phyloP scores from a whole-genome alignment of 331 rosid species.

The Arachis monticola region DNA sequence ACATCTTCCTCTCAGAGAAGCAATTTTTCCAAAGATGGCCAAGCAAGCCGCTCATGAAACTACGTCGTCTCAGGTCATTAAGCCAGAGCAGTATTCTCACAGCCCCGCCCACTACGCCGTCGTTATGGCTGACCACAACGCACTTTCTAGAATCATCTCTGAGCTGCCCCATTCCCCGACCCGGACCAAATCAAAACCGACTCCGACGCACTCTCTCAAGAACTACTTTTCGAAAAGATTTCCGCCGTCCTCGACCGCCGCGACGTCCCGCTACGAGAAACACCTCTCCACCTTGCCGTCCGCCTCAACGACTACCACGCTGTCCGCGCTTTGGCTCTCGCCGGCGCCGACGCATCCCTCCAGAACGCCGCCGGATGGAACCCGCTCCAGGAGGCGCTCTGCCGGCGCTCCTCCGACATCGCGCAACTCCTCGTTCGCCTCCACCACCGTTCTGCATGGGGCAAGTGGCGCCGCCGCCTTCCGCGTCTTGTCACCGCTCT shows the following conservation, averaged over 20 bases:
- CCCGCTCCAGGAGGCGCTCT: slow-evolving; percentile 87
- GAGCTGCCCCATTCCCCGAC: slow-evolving; percentile 74
- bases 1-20: not conserved
- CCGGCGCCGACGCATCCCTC: slow-evolving; percentile 83
- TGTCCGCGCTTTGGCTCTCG: slow-evolving; percentile 55
- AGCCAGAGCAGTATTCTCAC: slow-evolving; percentile 68
- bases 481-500: slow-evolving; percentile 78
- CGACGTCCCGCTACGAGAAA: slow-evolving; percentile 77
- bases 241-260: slow-evolving; percentile 79
- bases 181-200: slow-evolving; percentile 68
- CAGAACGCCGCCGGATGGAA: slow-evolving; percentile 93
- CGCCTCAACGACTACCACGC: slow-evolving; percentile 64
- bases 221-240: slow-evolving; percentile 69
- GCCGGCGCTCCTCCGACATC: slow-evolving; percentile 76
- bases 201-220: slow-evolving; percentile 83
- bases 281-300: slow-evolving; percentile 90
- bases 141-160: slow-evolving; percentile 63
- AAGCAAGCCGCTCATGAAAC: slow-evolving; percentile 39
- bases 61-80: slow-evolving; percentile 58
- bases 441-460: slow-evolving; percentile 93
- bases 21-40: slow-evolving; percentile 50
- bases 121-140: slow-evolving; percentile 57
- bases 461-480: slow-evolving; percentile 90
- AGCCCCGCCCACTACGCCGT: slow-evolving; percentile 88
- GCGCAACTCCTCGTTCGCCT: slow-evolving; percentile 63